Evolutionary conservation across 169 alveolate genomes (phyloP).

Genomic region (Plasmodium relictum): DNA sequence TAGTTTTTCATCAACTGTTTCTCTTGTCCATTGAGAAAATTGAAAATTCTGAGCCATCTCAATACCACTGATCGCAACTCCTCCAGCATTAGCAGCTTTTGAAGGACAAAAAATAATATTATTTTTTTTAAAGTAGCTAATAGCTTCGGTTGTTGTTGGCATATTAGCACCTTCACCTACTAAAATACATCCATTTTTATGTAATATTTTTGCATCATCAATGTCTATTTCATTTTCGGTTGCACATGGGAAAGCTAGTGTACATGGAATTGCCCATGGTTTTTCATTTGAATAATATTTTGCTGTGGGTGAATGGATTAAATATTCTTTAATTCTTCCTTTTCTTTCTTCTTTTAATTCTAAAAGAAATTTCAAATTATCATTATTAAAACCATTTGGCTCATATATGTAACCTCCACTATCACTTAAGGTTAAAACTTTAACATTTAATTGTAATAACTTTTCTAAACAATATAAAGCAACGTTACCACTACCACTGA

Average conservation of each 20-base stretch:
- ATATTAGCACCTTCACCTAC: slow-evolving; percentile 92
- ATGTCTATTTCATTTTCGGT: slow-evolving; percentile 88
- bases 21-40: slow-evolving; percentile 85
- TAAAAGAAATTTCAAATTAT: slow-evolving; percentile 78
- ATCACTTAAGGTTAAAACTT: slow-evolving; percentile 87
- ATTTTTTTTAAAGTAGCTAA: slow-evolving; percentile 79
- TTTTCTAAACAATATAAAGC: slow-evolving; percentile 89
- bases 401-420: slow-evolving; percentile 84
- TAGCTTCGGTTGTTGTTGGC: slow-evolving; percentile 90
- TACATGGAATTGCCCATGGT: slow-evolving; percentile 84
- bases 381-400: slow-evolving; percentile 85
- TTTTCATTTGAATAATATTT: slow-evolving; percentile 78
- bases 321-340: slow-evolving; percentile 80
- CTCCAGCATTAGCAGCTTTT: slow-evolving; percentile 93
- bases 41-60: slow-evolving; percentile 91
- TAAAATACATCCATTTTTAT: slow-evolving; percentile 79
- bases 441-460: slow-evolving; percentile 87
- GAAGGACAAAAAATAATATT: slow-evolving; percentile 88
- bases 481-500: slow-evolving; percentile 92
- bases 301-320: slow-evolving; percentile 79
- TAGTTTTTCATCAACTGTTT: slow-evolving; percentile 85
- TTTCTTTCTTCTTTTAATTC: slow-evolving; percentile 80
- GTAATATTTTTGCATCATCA: slow-evolving; percentile 83
- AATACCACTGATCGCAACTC: slow-evolving; percentile 91
- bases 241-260: slow-evolving; percentile 91